These are phyloP conservation scores for Paraphoma sp. DNA, from an alignment of 2,329 filamentous ascomycete species.

Conservation along the genomic window DNA sequence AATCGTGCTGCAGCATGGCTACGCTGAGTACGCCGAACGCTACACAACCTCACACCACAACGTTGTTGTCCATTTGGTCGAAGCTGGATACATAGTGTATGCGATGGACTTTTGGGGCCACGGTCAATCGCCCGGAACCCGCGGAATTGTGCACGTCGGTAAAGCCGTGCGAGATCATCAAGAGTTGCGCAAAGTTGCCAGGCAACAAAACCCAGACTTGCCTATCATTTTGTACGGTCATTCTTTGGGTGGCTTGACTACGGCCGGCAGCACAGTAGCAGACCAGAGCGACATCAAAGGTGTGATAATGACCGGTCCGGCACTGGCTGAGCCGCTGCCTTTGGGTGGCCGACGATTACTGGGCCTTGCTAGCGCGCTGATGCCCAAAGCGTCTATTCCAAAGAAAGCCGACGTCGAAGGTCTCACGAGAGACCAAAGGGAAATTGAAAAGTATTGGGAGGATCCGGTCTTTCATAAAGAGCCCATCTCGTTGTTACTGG, in stretches of 20 bases:
- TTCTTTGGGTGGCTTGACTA: background rate
- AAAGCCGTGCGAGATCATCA: constrained; percentile 3
- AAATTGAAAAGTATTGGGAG: background rate
- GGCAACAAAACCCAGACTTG: background rate
- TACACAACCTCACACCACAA: constrained; percentile 7
- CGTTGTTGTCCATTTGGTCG: constrained; percentile 6
- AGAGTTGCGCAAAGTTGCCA: background rate
- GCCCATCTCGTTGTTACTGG: constrained; percentile 5
- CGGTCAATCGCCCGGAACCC: constrained; percentile 2
- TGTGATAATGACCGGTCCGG: background rate
- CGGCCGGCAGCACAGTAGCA: background rate
- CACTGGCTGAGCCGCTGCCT: background rate
- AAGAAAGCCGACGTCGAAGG: constrained; percentile 1
- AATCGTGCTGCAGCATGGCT: constrained; percentile 11
- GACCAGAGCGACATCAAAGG: background rate
- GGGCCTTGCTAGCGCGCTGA: background rate
- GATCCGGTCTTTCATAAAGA: constrained; percentile 5
- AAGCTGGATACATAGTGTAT: constrained; percentile 1
- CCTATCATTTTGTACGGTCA: background rate
- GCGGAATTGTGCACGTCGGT: constrained; percentile 3
- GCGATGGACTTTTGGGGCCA: constrained; percentile 8
- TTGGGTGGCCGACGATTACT: background rate
- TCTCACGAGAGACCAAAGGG: background rate
- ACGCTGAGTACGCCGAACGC: constrained; percentile 8
- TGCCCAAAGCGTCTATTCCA: constrained; percentile 3